Conservation (phyloP, 257 asterid genomes). For the Nicotiana benthamiana region DNA sequence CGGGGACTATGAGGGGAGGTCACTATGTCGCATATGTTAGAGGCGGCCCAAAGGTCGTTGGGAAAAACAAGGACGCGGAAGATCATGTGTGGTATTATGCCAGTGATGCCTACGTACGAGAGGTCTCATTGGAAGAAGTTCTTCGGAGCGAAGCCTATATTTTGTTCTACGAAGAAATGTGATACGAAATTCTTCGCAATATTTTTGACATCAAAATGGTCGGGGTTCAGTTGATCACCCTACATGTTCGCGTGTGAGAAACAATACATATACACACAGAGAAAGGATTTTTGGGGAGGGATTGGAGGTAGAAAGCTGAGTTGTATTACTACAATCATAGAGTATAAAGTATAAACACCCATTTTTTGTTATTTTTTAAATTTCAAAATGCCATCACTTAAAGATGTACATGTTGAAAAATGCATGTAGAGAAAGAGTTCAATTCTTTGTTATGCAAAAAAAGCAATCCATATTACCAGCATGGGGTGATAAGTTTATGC, state of each 20-base stretch:
- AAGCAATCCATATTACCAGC: background rate
- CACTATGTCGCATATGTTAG: conserved; percentile 79
- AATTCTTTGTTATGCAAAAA: background rate
- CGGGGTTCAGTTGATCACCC: conserved; percentile 8
- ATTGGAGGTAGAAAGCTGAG: conserved; percentile 16
- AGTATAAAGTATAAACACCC: conserved; percentile 26
- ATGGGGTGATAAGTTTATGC: background rate
- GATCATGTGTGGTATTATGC: conserved; percentile 57
- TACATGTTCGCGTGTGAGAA: background rate
- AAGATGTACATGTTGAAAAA: conserved; percentile 2
- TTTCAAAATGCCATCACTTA: conserved; percentile 25
- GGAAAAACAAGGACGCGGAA: conserved; percentile 8
- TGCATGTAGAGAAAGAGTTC: background rate
- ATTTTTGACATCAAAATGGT: conserved; percentile 18
- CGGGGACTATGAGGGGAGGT: conserved; percentile 82
- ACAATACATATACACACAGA: background rate
- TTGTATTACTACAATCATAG: conserved; percentile 14
- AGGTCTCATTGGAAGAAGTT: conserved; percentile 60
- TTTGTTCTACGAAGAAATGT: conserved; percentile 66
- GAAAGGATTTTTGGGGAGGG: conserved; percentile 5
- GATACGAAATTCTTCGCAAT: conserved; percentile 20
- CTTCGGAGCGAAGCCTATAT: conserved; percentile 67
- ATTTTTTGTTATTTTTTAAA: conserved; percentile 12
- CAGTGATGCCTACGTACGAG: conserved; percentile 64
- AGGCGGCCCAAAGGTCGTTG: conserved; percentile 27